These are phyloP conservation scores for Hyaloscypha finlandica DNA, from an alignment of 495 filamentous ascomycete species.

Conservation along the genomic window DNA sequence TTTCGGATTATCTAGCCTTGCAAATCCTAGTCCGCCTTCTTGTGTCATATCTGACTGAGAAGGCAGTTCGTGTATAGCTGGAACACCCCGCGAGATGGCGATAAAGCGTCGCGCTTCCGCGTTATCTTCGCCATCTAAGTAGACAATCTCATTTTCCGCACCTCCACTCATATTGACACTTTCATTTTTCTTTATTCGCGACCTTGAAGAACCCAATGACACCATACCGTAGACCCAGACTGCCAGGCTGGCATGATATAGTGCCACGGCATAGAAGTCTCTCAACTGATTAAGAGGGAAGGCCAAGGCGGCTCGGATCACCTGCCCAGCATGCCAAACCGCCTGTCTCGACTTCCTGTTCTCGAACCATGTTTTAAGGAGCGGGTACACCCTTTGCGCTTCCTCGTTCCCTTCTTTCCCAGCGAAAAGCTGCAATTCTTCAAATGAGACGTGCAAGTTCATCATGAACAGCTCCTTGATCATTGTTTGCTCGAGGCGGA, in stretches of 20 bases:
- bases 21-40: neutral
- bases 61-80: slow-evolving; percentile 16
- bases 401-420: slow-evolving; percentile 65
- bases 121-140: slow-evolving; percentile 12
- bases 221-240: slow-evolving; percentile 63
- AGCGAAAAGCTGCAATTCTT: slow-evolving; percentile 65
- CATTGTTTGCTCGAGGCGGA: slow-evolving; percentile 28
- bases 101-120: slow-evolving; percentile 4
- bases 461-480: slow-evolving; percentile 58
- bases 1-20: slow-evolving; percentile 35
- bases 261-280: slow-evolving; percentile 60
- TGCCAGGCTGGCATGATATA: slow-evolving; percentile 60
- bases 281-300: slow-evolving; percentile 50
- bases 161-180: slow-evolving; percentile 15
- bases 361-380: slow-evolving; percentile 54
- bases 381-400: slow-evolving; percentile 53
- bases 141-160: slow-evolving; percentile 4
- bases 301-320: slow-evolving; percentile 52
- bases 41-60: neutral
- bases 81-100: neutral
- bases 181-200: slow-evolving; percentile 15
- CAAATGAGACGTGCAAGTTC: slow-evolving; percentile 61
- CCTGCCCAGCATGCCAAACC: slow-evolving; percentile 64
- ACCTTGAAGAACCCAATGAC: slow-evolving; percentile 31
- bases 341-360: slow-evolving; percentile 54